These are phyloP conservation scores for Fusarium longipes DNA, from an alignment of 2,329 filamentous ascomycete species.

Conservation along the genomic window DNA sequence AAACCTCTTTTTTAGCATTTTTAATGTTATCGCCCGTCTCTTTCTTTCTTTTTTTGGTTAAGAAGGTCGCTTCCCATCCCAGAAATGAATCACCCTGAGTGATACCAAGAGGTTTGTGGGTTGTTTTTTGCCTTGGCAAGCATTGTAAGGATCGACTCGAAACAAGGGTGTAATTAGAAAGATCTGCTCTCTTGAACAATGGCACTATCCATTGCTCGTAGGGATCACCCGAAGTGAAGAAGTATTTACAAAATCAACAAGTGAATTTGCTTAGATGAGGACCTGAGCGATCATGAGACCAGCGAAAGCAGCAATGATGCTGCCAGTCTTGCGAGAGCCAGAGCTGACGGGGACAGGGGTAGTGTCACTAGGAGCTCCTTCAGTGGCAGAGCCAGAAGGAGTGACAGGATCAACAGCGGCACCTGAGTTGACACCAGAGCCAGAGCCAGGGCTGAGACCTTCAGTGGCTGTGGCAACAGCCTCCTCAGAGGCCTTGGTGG, in stretches of 20 bases:
- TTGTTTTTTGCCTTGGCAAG: slow-evolving; percentile 40
- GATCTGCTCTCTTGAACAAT: slow-evolving; percentile 43
- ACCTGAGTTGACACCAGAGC: slow-evolving; percentile 18
- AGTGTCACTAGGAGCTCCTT: not conserved
- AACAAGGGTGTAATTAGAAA: slow-evolving; percentile 47
- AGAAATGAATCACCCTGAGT: slow-evolving; percentile 23
- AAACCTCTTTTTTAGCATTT: not conserved
- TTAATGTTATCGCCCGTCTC: slow-evolving; percentile 17
- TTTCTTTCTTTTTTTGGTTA: slow-evolving; percentile 10
- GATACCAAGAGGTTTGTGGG: slow-evolving; percentile 17
- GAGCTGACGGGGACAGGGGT: slow-evolving; percentile 42
- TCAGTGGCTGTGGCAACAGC: slow-evolving; percentile 26
- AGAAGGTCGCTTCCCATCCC: slow-evolving; percentile 17
- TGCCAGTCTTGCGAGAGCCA: slow-evolving; percentile 46
- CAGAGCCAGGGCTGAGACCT: slow-evolving; percentile 37
- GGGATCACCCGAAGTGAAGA: slow-evolving; percentile 26
- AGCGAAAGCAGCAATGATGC: slow-evolving; percentile 45
- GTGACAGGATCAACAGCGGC: slow-evolving; percentile 27
- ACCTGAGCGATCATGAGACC: slow-evolving; percentile 48
- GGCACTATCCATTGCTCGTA: slow-evolving; percentile 22
- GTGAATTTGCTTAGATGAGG: slow-evolving; percentile 44
- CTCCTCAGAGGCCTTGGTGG: slow-evolving; percentile 4
- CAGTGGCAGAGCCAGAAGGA: slow-evolving; percentile 15
- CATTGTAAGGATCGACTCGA: slow-evolving; percentile 46
- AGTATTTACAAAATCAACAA: slow-evolving; percentile 45